Base-by-base conservation (phyloP, 257 asterid species). In the Nicotiana obtusifolia region DNA sequence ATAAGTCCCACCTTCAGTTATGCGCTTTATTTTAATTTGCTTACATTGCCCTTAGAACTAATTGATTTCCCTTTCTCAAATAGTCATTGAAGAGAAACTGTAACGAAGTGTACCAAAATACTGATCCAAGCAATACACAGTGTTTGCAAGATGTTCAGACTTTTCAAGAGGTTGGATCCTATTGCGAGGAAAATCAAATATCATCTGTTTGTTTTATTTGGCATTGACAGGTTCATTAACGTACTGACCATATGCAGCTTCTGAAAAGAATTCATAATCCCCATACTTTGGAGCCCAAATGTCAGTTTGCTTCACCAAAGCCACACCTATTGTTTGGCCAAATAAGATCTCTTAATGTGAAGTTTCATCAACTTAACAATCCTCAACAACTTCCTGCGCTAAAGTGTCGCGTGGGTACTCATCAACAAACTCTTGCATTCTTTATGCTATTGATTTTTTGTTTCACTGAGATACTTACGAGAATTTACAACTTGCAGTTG, bases 31-130 rank as follows among this genome's bases (percentile, higher is more conserved):
- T 56, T 78, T 13, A 78, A 22, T 31, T 31, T 20, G 37, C 73
- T 78, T 59, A 0, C 57, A 59, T 44, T 19, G 2, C 1, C 47
- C 2, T 30, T 1, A 80, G 9, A 17, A 10, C 52, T 69, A n/a
- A 15, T 14, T n/a, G 47, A 4, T n/a, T 83, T 17, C 15, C 60
- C 76, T 53, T 47, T 26, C 22, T 67, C 8, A 60, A 69, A 64
- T 81, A 85, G 88, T 81, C 85, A 2, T n/a, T 85, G 81, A 67
- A 62, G 11, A 44, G 24, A 15, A 79, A 80, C 14, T 85, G 88
- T 77, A 37, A 83, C 64, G 85, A 83, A 60, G 73, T 71, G 26
- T 85, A 82, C 54, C 4, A 17, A 0, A 10, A 83, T 28, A 52
- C 65, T 14, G 83, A 81, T 71, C 47, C 81, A 20, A 73, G 59